A percentile compares a stretch with the other conserved stretches of the same genome.
Conservation (phyloP, 306 rosid genomes). For the Fragaria ananassa region DNA sequence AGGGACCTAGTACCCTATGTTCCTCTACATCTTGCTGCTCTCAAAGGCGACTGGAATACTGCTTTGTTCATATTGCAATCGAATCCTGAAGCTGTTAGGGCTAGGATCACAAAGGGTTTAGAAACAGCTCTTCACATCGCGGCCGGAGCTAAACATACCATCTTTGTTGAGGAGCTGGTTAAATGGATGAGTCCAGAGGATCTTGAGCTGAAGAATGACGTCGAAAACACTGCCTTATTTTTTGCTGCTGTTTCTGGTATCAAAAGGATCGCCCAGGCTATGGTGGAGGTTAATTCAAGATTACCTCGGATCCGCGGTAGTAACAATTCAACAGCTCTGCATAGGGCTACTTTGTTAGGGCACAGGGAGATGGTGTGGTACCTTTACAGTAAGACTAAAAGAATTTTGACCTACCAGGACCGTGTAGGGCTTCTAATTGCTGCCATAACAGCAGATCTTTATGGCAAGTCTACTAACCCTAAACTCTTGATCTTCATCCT, state of each 20-base stretch:
- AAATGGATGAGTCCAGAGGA: background rate
- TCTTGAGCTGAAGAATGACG: background rate
- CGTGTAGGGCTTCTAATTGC: background rate
- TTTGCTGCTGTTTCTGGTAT: background rate
- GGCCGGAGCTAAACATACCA: background rate
- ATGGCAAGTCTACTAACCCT: background rate
- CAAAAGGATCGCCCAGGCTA: background rate
- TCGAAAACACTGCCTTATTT: background rate
- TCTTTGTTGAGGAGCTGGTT: conserved; percentile 1
- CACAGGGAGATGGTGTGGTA: conserved; percentile 7
- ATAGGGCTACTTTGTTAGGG: background rate
- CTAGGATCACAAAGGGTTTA: background rate
- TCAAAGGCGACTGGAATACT: conserved; percentile 2
- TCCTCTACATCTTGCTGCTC: conserved; percentile 1
- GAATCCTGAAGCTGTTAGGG: background rate
- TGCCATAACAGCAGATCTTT: background rate
- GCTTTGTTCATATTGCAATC: background rate
- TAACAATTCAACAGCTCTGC: conserved; percentile 2
- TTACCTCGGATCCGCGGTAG: background rate
- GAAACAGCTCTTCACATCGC: conserved; percentile 3
- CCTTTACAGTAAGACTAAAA: background rate
- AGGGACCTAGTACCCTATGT: background rate
- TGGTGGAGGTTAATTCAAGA: background rate
- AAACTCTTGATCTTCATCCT: background rate
- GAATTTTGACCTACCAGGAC: background rate